A percentile compares a stretch with the other conserved stretches of the same genome.
Evolutionary conservation across 1,284 basidiomycete genomes (phyloP).

Genomic region (Ustilago lituana): DNA sequence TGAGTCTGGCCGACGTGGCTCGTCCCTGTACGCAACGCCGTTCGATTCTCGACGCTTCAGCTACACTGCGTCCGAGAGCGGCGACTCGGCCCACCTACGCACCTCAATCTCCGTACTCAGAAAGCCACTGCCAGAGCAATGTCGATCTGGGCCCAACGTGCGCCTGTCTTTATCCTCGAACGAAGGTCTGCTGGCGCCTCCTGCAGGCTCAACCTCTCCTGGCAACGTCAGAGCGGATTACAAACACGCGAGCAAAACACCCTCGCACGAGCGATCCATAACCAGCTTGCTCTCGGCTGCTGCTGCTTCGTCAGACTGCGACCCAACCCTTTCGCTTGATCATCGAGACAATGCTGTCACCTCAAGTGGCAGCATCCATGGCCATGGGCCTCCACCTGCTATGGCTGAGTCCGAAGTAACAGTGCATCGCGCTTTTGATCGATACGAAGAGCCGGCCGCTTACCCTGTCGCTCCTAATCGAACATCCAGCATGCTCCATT

Average conservation of each 20-base stretch:
- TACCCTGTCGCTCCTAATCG: background rate
- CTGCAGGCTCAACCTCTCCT: background rate
- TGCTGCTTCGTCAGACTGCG: constrained; percentile 13
- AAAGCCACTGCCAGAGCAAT: background rate
- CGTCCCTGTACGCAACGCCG: constrained; percentile 5
- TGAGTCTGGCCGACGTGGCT: background rate
- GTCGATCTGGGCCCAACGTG: background rate
- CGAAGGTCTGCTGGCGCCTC: background rate
- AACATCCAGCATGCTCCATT: constrained; percentile 6
- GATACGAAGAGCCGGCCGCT: constrained; percentile 5
- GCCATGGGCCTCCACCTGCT: background rate
- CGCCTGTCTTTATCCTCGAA: too few relatives aligned
- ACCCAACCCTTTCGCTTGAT: background rate
- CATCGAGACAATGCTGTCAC: background rate
- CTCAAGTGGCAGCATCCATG: background rate
- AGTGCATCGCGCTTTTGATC: constrained; percentile 10
- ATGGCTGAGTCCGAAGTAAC: background rate
- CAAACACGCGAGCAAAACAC: background rate
- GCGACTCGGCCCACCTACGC: constrained; percentile 1
- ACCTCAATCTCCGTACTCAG: constrained; percentile 1
- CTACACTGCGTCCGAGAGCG: constrained; percentile 3
- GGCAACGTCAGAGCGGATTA: background rate
- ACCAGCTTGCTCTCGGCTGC: constrained; percentile 6
- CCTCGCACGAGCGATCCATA: background rate
- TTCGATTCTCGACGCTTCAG: background rate